Conservation (phyloP, 2,329 filamentous ascomycete genomes). For the Escovopsis sp. region DNA sequence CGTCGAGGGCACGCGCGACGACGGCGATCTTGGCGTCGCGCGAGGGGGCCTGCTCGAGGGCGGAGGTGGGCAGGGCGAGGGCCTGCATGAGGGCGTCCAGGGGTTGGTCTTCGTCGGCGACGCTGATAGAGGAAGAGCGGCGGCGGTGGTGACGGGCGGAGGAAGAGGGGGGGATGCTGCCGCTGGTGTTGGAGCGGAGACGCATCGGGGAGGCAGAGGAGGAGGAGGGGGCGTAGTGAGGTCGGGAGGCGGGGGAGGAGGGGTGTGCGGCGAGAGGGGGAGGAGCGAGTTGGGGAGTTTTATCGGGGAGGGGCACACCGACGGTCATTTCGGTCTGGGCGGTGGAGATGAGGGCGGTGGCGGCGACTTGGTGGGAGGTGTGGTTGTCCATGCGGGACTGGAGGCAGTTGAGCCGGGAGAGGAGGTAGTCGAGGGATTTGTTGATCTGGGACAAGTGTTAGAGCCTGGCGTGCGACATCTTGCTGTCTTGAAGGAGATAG, state of each 20-base stretch:
- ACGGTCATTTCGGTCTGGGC: slow-evolving; percentile 28
- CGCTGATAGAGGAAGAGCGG: slow-evolving; percentile 19
- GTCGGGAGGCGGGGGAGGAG: slow-evolving; percentile 21
- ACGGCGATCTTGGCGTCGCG: slow-evolving; percentile 13
- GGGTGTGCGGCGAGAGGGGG: slow-evolving; percentile 8
- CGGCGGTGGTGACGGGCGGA: slow-evolving; percentile 17
- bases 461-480: too few species aligned
- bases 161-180: slow-evolving; percentile 6
- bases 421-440: slow-evolving; percentile 35
- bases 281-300: slow-evolving; percentile 1
- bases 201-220: slow-evolving; percentile 23
- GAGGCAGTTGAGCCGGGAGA: slow-evolving; percentile 29
- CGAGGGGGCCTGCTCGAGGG: slow-evolving; percentile 1
- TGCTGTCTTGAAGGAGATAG: too few species aligned
- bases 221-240: too few species aligned
- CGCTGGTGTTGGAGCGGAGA: slow-evolving; percentile 15
- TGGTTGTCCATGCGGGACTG: slow-evolving; percentile 26
- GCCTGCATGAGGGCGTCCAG: slow-evolving; percentile 32
- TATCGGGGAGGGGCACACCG: slow-evolving; percentile 4
- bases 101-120: slow-evolving; percentile 18
- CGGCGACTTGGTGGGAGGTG: slow-evolving; percentile 29
- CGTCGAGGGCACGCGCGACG: slow-evolving; percentile 21
- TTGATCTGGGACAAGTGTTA: slow-evolving; percentile 26
- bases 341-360: slow-evolving; percentile 23
- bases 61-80: slow-evolving; percentile 23